Percentiles rank a stretch among this genome's conserved stretches.
Conservation (phyloP, 345 rosid genomes). For the Schrenkiella parvula region DNA sequence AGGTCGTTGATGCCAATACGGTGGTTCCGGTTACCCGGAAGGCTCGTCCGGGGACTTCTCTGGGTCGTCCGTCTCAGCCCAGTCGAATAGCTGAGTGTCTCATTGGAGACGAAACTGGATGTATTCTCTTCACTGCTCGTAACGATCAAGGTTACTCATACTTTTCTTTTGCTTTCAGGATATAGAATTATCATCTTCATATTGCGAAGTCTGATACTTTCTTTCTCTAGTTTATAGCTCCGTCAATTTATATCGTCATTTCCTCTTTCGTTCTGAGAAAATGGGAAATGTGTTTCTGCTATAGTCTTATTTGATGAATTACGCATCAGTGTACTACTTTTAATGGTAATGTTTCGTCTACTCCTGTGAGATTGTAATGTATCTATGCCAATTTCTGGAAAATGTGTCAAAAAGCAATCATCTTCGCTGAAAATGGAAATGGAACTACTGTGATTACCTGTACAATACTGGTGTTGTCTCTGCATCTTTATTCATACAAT, state of each 20-base stretch:
- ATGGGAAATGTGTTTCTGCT: not conserved
- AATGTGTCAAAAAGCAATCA: not conserved
- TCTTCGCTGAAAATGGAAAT: not conserved
- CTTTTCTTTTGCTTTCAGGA: not conserved
- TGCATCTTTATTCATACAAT: not conserved
- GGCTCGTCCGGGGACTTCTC: constrained; percentile 46
- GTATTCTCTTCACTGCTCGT: constrained; percentile 85
- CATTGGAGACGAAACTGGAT: constrained; percentile 70
- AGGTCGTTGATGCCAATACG: constrained; percentile 48
- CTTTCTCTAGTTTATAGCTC: not conserved
- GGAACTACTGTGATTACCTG: not conserved
- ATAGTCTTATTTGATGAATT: not conserved
- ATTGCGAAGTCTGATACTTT: not conserved
- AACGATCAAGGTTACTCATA: constrained; percentile 62
- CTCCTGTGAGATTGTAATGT: not conserved
- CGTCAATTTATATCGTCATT: not conserved
- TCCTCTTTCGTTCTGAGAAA: not conserved
- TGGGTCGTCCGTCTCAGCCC: constrained; percentile 50
- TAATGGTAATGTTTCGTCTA: too few relatives aligned
- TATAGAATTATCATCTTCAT: not conserved
- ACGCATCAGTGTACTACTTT: too few relatives aligned
- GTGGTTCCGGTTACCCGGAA: constrained; percentile 43
- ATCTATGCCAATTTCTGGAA: not conserved
- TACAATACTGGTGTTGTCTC: not conserved
- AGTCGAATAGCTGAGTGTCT: constrained; percentile 73